These are phyloP conservation scores for Clavariopsis aquatica DNA, from an alignment of 495 filamentous ascomycete genomes.

Conservation along the genomic window DNA sequence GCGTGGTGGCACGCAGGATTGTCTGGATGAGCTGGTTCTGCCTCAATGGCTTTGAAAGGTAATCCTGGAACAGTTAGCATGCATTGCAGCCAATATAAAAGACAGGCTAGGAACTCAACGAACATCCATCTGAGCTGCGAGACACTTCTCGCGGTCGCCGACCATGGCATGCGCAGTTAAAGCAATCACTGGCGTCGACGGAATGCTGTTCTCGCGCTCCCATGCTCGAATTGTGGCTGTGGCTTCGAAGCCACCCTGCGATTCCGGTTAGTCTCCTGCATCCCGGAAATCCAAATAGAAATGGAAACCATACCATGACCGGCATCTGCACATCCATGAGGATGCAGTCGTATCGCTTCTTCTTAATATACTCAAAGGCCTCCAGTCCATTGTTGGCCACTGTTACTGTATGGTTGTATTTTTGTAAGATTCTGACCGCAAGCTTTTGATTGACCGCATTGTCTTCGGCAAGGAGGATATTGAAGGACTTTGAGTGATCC, in stretches of 20 bases:
- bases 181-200: conserved; percentile 92
- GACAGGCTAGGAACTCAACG: neutral
- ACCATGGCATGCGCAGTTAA: conserved; percentile 99
- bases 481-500: conserved; percentile 93
- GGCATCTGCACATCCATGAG: conserved; percentile 99
- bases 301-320: conserved; percentile 70
- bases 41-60: conserved; percentile 95
- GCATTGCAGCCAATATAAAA: neutral
- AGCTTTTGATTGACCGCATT: conserved; percentile 97
- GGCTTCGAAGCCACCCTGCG: conserved; percentile 90
- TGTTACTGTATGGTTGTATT: conserved; percentile 95
- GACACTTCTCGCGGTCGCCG: conserved; percentile 97
- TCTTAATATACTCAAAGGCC: conserved; percentile 84
- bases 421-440: conserved; percentile 95
- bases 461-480: conserved; percentile 94
- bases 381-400: conserved; percentile 95
- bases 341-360: conserved; percentile 91
- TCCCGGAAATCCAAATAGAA: neutral
- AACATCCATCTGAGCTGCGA: conserved; percentile 93
- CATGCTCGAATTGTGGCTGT: conserved; percentile 96
- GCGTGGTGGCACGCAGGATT: conserved; percentile 80
- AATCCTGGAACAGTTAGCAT: conserved; percentile 57
- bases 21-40: conserved; percentile 99
- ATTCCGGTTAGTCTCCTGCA: neutral
- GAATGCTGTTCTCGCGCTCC: conserved; percentile 73